These are phyloP conservation scores for Gossypium thurberi DNA, from an alignment of 345 rosid genomes.

Conservation along the genomic window DNA sequence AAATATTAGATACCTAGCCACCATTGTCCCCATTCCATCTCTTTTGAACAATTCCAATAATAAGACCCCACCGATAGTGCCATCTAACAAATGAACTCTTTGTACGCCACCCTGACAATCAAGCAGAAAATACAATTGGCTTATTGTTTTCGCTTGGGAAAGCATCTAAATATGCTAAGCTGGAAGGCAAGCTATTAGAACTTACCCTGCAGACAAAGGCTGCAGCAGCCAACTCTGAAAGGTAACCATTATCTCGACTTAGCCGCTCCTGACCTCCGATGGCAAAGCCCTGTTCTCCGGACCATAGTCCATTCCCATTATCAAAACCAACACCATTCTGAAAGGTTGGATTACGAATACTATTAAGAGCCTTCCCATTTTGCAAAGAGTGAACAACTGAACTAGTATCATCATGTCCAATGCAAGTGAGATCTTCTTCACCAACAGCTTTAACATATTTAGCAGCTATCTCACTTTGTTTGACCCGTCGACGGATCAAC, in stretches of 20 bases:
- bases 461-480: slow-evolving; percentile 90
- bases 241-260: slow-evolving; percentile 69
- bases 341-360: slow-evolving; percentile 41
- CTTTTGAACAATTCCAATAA: slow-evolving; percentile 86
- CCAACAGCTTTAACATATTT: slow-evolving; percentile 82
- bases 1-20: slow-evolving; percentile 62
- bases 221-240: slow-evolving; percentile 92
- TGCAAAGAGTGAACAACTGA: slow-evolving; percentile 30
- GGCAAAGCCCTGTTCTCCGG: slow-evolving; percentile 93
- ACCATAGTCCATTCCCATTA: slow-evolving; percentile 67
- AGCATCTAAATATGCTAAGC: neutral
- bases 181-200: slow-evolving; percentile 2
- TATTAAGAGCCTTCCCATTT: slow-evolving; percentile 36
- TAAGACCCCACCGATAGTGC: slow-evolving; percentile 78
- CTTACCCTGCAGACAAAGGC: slow-evolving; percentile 92
- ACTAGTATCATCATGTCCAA: slow-evolving; percentile 38
- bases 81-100: slow-evolving; percentile 94
- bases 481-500: slow-evolving; percentile 69
- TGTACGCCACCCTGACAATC: slow-evolving; percentile 83
- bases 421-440: slow-evolving; percentile 33
- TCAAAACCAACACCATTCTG: slow-evolving; percentile 88
- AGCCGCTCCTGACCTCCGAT: slow-evolving; percentile 86
- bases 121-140: slow-evolving; percentile 13
- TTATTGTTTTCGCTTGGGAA: neutral
- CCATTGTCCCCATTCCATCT: slow-evolving; percentile 99